Evolutionary conservation across 495 filamentous ascomycete genomes (phyloP).

Genomic region (Penicillium pulvis): DNA sequence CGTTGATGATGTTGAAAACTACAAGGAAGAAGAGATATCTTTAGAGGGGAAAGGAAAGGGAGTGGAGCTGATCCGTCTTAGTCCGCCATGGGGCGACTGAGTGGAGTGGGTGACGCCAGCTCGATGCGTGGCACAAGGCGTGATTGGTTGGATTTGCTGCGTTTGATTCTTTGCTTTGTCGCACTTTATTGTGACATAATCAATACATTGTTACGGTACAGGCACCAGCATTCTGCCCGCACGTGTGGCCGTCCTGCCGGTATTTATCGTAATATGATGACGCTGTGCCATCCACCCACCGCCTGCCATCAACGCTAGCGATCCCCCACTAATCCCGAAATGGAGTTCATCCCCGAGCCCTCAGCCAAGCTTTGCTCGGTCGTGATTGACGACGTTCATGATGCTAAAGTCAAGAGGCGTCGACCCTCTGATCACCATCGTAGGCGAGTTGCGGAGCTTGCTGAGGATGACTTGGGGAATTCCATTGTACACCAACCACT

Average conservation of each 20-base stretch:
- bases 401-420: neutral
- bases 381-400: neutral
- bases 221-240: neutral
- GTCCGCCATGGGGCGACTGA: conserved; percentile 17
- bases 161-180: conserved; percentile 3
- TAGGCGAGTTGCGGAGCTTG: neutral
- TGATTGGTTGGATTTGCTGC: conserved; percentile 19
- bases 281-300: neutral
- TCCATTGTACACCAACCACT: neutral
- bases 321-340: neutral
- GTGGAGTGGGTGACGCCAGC: conserved; percentile 38
- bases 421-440: neutral
- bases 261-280: neutral
- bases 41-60: conserved; percentile 15
- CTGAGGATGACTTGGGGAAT: neutral
- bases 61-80: conserved; percentile 24
- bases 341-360: neutral
- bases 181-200: neutral
- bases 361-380: neutral
- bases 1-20: conserved; percentile 4
- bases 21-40: conserved; percentile 9
- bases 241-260: neutral
- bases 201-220: neutral
- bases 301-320: neutral
- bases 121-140: conserved; percentile 21